phyloP scores from a whole-genome alignment of 2,329 filamentous ascomycete genomes.

The Neonectria coccinea region DNA sequence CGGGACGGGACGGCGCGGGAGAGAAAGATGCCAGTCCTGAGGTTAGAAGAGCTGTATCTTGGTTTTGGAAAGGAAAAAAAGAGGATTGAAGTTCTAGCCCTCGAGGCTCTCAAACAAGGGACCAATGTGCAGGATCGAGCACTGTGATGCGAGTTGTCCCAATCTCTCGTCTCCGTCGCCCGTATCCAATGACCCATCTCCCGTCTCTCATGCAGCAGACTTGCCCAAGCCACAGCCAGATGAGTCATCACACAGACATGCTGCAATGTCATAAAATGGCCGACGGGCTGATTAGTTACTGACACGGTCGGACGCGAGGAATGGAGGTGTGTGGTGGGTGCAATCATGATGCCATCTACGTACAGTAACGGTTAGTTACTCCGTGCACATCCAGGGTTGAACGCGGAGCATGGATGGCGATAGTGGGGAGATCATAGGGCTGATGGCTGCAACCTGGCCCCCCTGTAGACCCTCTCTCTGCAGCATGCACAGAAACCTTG shows the following conservation, averaged over 20 bases:
- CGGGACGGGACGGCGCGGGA: not conserved
- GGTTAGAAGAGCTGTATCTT: not conserved
- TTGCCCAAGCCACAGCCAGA: not conserved
- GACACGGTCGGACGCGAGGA: not conserved
- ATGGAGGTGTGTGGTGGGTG: not conserved
- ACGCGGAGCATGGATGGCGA: not conserved
- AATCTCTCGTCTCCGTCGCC: not conserved
- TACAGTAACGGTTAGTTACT: not conserved
- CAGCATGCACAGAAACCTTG: not conserved
- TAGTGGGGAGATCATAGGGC: constrained; percentile 16
- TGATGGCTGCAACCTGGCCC: constrained; percentile 9
- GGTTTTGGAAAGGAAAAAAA: no score
- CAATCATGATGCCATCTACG: constrained; percentile 12
- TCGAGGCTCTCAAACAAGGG: not conserved
- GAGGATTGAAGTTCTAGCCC: no score
- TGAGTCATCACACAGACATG: not conserved
- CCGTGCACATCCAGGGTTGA: not conserved
- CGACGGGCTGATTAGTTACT: not conserved
- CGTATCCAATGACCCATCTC: not conserved
- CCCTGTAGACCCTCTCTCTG: no score
- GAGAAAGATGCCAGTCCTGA: not conserved
- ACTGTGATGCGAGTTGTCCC: not conserved
- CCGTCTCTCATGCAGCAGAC: not conserved
- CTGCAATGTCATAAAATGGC: not conserved
- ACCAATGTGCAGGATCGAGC: not conserved